Base-by-base conservation (phyloP, 2,329 filamentous ascomycete genomes). In the Zopfia rhizophila region DNA sequence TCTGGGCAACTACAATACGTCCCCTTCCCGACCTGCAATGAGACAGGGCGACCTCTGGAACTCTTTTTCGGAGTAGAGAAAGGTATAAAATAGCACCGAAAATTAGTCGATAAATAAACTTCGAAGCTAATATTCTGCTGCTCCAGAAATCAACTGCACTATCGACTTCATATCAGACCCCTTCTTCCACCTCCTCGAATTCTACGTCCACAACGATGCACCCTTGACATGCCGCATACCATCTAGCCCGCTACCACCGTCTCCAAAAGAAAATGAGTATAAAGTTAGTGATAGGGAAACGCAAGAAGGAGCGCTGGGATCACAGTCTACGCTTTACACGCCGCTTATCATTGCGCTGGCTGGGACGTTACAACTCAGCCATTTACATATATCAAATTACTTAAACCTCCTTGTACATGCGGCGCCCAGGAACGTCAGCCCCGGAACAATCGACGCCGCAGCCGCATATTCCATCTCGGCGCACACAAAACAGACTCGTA, bases 161-260 rank as follows among this genome's bases (percentile, higher is more conserved):
- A 86, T 94, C 61, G 78, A 87, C 66, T 82, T 89, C 74, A 80
- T 93, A 61, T 81, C 82, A 62, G 90, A 93, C 69, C 83, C 88
- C 28, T 88, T 92, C 79, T 94, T 91, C 79, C 90, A 94, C 74
- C 82, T 93, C 38, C 87, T 93, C 76, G 90, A 97, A 76, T 97
- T 97, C 81, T 97, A 97, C 81, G 87, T 97, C 71, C 94, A 97
- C 80, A 91, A 89, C 77, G 94, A 99, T 74, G 92, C 91, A 13
- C 94, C 94, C 7, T 81, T 97, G 37, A 86, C 91, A 42, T 99
- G 94, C 74, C 92, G 94, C 39, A 84, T 97, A 11, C 91, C 93
- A 19, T 84, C 90, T 0, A 86, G 88, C 6, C 93, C 93, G 0
- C 74, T 84, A 2, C 66, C 74, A 2, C 66, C 73, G 7, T 63